phyloP scores from a whole-genome alignment of 2,329 filamentous ascomycete genomes.

The Ophiostoma quercus region DNA sequence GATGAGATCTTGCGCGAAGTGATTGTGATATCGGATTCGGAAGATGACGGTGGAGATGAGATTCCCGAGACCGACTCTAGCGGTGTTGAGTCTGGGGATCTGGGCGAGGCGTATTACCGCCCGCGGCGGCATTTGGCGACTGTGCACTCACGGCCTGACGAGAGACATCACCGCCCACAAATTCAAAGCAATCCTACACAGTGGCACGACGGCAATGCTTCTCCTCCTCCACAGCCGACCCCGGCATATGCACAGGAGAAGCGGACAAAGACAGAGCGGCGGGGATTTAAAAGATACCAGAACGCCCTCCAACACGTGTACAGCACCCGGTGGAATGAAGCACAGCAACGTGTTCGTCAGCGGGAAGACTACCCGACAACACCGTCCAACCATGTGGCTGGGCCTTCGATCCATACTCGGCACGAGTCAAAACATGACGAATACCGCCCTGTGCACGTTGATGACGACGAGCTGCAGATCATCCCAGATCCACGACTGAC shows the following conservation, averaged over 20 bases:
- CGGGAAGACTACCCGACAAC: slow-evolving; percentile 9
- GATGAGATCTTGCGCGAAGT: slow-evolving; percentile 63
- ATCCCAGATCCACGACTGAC: background rate
- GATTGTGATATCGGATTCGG: slow-evolving; percentile 59
- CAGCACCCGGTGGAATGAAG: slow-evolving; percentile 33
- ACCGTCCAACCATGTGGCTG: background rate
- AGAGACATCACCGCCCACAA: background rate
- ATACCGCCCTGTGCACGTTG: background rate
- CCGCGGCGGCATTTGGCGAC: background rate
- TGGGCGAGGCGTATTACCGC: background rate
- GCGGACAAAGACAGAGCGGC: slow-evolving; percentile 20
- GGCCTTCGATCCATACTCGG: background rate
- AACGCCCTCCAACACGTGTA: slow-evolving; percentile 29
- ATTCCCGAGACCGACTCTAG: slow-evolving; percentile 33
- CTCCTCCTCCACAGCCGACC: background rate
- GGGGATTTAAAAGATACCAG: slow-evolving; percentile 45
- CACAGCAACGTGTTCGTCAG: slow-evolving; percentile 31
- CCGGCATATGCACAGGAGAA: slow-evolving; percentile 7
- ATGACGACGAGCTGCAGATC: background rate
- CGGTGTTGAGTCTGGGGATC: slow-evolving; percentile 21
- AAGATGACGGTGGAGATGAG: slow-evolving; percentile 42
- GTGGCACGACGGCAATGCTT: background rate
- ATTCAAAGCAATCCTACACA: background rate
- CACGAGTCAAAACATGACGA: background rate
- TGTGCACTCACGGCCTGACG: background rate